A percentile compares a stretch with the other conserved stretches of the same genome.
Evolutionary conservation across 2,329 filamentous ascomycete species (phyloP).

Genomic region (Colletotrichum tanaceti): DNA sequence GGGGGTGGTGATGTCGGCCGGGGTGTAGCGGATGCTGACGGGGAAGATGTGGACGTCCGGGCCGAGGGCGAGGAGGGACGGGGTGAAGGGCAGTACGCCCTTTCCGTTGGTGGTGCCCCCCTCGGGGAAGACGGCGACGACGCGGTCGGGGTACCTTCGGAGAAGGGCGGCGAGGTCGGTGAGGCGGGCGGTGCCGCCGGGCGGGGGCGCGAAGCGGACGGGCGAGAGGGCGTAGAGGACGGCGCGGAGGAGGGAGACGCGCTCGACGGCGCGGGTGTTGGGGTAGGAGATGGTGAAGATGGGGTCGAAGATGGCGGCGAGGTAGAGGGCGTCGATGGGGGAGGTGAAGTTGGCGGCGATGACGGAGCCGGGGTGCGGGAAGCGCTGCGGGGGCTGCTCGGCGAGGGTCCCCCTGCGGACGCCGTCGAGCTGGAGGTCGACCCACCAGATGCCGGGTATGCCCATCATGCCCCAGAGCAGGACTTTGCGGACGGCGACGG

Average conservation of each 20-base stretch:
- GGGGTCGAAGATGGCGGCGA: slow-evolving; percentile 95
- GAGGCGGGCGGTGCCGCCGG: slow-evolving; percentile 56
- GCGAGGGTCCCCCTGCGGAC: slow-evolving; percentile 91
- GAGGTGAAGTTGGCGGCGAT: slow-evolving; percentile 94
- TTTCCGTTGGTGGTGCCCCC: slow-evolving; percentile 94
- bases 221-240: slow-evolving; percentile 77
- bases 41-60: slow-evolving; percentile 84
- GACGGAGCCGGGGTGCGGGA: slow-evolving; percentile 82
- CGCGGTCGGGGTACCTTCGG: slow-evolving; percentile 74
- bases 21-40: slow-evolving; percentile 88
- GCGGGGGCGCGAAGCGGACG: slow-evolving; percentile 61
- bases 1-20: slow-evolving; percentile 90
- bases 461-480: slow-evolving; percentile 88
- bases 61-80: slow-evolving; percentile 76
- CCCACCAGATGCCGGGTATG: slow-evolving; percentile 96
- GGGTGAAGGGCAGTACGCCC: slow-evolving; percentile 86
- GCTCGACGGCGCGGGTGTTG: slow-evolving; percentile 76
- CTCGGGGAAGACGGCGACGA: slow-evolving; percentile 91
- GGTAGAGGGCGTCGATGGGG: slow-evolving; percentile 91
- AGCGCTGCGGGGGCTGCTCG: slow-evolving; percentile 76
- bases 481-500: slow-evolving; percentile 76
- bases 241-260: slow-evolving; percentile 80
- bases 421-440: slow-evolving; percentile 97
- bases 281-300: slow-evolving; percentile 92
- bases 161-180: slow-evolving; percentile 74